A percentile compares a stretch with the other conserved stretches of the same genome.
These are phyloP conservation scores for Chytridium lagenaria DNA, from an alignment of 371 early-diverging fungal genomes.

Conservation along the genomic window DNA sequence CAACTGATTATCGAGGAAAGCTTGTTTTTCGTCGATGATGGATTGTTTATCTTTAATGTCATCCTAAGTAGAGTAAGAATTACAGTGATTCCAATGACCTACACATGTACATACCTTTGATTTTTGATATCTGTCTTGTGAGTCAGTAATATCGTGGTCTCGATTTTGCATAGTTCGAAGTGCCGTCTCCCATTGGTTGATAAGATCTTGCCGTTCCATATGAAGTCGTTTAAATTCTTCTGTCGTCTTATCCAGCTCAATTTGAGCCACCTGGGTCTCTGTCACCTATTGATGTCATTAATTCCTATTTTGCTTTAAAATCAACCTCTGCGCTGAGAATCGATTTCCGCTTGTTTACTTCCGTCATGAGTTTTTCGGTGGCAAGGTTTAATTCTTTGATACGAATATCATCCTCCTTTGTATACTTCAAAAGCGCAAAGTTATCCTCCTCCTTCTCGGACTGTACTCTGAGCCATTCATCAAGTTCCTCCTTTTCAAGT, in stretches of 20 bases:
- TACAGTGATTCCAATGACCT: no score
- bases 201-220: conserved; percentile 58
- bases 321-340: conserved; percentile 55
- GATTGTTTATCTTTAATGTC: conserved; percentile 45
- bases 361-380: conserved; percentile 57
- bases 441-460: conserved; percentile 66
- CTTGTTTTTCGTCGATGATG: conserved; percentile 55
- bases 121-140: conserved; percentile 46
- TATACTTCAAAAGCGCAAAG: conserved; percentile 57
- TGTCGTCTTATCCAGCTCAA: conserved; percentile 61
- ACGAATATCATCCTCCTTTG: conserved; percentile 59
- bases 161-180: conserved; percentile 53
- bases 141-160: conserved; percentile 52
- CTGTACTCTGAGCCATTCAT: conserved; percentile 63
- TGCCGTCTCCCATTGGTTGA: conserved; percentile 59
- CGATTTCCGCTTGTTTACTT: conserved; percentile 59
- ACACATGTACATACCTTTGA: no score
- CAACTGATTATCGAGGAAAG: conserved; percentile 51
- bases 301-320: neutral
- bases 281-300: conserved; percentile 51
- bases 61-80: no score
- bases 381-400: conserved; percentile 55
- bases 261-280: conserved; percentile 63
- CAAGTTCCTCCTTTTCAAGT: conserved; percentile 58
- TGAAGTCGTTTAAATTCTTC: conserved; percentile 58